Conservation (phyloP, 345 rosid genomes). For the Leavenworthia alabamica region DNA sequence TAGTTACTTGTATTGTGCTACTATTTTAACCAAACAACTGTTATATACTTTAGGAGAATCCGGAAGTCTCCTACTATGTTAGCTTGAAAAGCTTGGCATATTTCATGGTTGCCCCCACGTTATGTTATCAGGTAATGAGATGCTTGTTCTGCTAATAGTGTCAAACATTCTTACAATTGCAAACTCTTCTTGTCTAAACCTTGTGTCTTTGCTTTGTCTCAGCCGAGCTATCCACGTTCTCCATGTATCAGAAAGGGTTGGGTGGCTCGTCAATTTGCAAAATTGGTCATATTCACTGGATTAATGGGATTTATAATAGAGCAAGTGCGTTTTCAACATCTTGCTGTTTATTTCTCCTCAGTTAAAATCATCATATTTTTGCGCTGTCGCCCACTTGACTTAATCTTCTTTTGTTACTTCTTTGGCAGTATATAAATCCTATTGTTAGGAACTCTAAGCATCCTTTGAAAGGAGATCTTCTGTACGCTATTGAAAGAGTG, state of each 20-base stretch:
- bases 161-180: constrained; percentile 7
- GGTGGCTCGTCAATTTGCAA: too few relatives aligned
- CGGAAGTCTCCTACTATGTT: constrained; percentile 40
- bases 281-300: constrained; percentile 82
- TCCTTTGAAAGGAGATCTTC: constrained; percentile 80
- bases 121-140: constrained; percentile 85
- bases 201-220: not conserved
- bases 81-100: constrained; percentile 74
- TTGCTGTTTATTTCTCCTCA: constrained; percentile 1
- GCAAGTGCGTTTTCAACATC: constrained; percentile 45
- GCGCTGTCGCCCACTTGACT: not conserved
- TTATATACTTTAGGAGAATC: constrained; percentile 41
- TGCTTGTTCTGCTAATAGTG: not conserved
- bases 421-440: constrained; percentile 94
- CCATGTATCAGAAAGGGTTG: constrained; percentile 58
- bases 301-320: constrained; percentile 95
- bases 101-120: constrained; percentile 95
- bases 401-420: constrained; percentile 16
- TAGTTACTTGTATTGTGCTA: not conserved
- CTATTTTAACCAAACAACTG: constrained; percentile 2
- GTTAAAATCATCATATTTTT: not conserved
- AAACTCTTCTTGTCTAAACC: constrained; percentile 6
- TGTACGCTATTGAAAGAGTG: constrained; percentile 86
- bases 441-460: constrained; percentile 90
- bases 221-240: constrained; percentile 88